Percentiles rank a stretch among this genome's conserved stretches.
These are phyloP conservation scores for Zygosaccharomyces pseudobailii DNA, from an alignment of 1,139 yeast genomes.

Conservation along the genomic window DNA sequence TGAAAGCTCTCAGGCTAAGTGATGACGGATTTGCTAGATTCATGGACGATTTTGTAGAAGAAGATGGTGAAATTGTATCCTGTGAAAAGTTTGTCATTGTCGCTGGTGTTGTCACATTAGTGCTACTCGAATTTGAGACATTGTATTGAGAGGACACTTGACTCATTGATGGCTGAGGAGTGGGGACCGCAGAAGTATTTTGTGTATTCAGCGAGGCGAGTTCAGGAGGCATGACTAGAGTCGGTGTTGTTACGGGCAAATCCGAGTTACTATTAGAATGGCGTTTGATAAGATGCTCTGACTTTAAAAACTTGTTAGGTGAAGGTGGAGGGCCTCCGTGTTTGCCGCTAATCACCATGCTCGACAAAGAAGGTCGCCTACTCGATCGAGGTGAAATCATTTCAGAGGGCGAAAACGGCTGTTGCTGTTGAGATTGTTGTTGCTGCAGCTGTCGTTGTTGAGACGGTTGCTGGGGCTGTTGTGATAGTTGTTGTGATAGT, in stretches of 20 bases:
- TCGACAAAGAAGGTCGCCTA: slow-evolving; percentile 15
- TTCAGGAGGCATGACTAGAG: slow-evolving; percentile 24
- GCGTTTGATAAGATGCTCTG: slow-evolving; percentile 8
- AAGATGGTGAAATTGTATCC: slow-evolving; percentile 14
- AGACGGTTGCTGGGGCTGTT: slow-evolving; percentile 3
- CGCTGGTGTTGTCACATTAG: slow-evolving; percentile 6
- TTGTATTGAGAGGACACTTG: slow-evolving; percentile 9
- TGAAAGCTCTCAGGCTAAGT: slow-evolving; percentile 22
- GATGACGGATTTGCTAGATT: slow-evolving; percentile 18
- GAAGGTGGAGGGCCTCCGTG: slow-evolving; percentile 10
- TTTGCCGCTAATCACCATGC: slow-evolving; percentile 4
- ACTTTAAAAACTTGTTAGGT: slow-evolving; percentile 10
- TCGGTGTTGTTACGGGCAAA: slow-evolving; percentile 15
- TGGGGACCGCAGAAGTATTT: slow-evolving; percentile 17
- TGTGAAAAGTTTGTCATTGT: slow-evolving; percentile 6
- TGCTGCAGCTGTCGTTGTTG: slow-evolving; percentile 1
- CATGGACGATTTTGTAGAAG: slow-evolving; percentile 20
- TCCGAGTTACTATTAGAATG: slow-evolving; percentile 12
- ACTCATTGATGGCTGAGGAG: slow-evolving; percentile 13
- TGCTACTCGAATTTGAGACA: slow-evolving; percentile 8
- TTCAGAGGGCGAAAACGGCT: slow-evolving; percentile 7
- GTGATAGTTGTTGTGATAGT: not conserved
- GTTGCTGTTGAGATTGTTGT: slow-evolving; percentile 4
- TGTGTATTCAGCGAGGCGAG: slow-evolving; percentile 23
- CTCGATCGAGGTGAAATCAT: slow-evolving; percentile 16